phyloP scores from a whole-genome alignment of 2,329 filamentous ascomycete species.

The Epichloe brachyelytri region DNA sequence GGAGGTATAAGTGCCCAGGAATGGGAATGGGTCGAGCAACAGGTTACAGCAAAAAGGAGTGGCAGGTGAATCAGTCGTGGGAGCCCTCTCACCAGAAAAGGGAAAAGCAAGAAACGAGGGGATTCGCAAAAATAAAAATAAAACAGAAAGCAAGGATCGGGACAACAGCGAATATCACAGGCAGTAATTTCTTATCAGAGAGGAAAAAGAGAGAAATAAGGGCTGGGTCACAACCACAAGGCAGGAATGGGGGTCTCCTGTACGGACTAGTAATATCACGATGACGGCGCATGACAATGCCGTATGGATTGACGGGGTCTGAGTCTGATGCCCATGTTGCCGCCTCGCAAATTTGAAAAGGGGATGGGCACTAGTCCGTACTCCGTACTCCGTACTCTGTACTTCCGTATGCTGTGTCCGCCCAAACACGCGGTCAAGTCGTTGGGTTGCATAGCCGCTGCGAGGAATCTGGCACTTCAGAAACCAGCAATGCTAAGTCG shows the following conservation, averaged over 20 bases:
- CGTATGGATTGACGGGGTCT: neutral
- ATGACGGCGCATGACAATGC: neutral
- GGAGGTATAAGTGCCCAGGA: neutral
- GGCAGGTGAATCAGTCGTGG: conserved; percentile 2
- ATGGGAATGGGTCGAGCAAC: neutral
- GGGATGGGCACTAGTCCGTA: neutral
- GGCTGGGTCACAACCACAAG: neutral
- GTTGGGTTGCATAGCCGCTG: neutral
- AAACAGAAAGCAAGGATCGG: neutral
- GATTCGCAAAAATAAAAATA: neutral
- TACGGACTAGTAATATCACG: neutral
- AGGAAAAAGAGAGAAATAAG: neutral
- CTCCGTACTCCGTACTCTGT: too few species aligned
- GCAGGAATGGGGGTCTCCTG: neutral
- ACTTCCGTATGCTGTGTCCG: too few species aligned
- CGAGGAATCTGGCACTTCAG: neutral
- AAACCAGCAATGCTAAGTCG: neutral
- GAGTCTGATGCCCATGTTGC: neutral
- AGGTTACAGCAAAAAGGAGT: conserved; percentile 1
- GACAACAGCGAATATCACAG: neutral
- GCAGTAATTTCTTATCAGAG: neutral
- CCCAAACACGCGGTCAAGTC: neutral
- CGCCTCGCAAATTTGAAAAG: neutral
- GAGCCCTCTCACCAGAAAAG: conserved; percentile 3
- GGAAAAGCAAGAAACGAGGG: neutral